These are phyloP conservation scores for Neurospora tetrasperma DNA, from an alignment of 495 filamentous ascomycete species.

Conservation along the genomic window DNA sequence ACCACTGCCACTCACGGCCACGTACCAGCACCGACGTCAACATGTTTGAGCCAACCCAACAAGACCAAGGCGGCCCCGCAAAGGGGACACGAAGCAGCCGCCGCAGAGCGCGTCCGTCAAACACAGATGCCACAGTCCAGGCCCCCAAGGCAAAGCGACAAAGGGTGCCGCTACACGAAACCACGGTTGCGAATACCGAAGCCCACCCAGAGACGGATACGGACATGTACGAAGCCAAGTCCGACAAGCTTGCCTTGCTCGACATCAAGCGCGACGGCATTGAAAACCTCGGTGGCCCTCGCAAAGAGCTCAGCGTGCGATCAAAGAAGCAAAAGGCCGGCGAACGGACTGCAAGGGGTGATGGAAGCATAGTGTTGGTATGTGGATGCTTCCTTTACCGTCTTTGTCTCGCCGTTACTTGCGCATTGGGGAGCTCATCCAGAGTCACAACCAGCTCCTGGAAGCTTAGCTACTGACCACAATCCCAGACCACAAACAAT, in stretches of 20 bases:
- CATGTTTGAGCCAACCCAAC: constrained; percentile 2
- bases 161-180: constrained; percentile 49
- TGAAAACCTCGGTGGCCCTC: constrained; percentile 27
- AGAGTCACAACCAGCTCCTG: neutral
- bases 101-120: constrained; percentile 54
- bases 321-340: constrained; percentile 45
- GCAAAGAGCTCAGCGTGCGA: constrained; percentile 51
- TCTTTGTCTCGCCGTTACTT: neutral
- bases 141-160: constrained; percentile 65
- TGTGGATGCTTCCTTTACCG: constrained; percentile 16
- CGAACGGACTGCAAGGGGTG: constrained; percentile 46
- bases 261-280: constrained; percentile 35
- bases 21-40: constrained; percentile 5
- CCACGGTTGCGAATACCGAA: constrained; percentile 40
- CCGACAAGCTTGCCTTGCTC: constrained; percentile 30
- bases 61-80: constrained; percentile 29
- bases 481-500: constrained; percentile 66
- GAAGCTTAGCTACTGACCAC: constrained; percentile 13
- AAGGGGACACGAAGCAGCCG: constrained; percentile 49
- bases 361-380: constrained; percentile 56
- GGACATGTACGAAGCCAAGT: constrained; percentile 39
- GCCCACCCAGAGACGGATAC: constrained; percentile 35
- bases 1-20: neutral
- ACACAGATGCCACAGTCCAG: constrained; percentile 49
- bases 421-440: neutral